A percentile compares a stretch with the other conserved stretches of the same genome.
Conservation (phyloP, 2,329 filamentous ascomycete genomes). For the Raffaelea ambrosiae region DNA sequence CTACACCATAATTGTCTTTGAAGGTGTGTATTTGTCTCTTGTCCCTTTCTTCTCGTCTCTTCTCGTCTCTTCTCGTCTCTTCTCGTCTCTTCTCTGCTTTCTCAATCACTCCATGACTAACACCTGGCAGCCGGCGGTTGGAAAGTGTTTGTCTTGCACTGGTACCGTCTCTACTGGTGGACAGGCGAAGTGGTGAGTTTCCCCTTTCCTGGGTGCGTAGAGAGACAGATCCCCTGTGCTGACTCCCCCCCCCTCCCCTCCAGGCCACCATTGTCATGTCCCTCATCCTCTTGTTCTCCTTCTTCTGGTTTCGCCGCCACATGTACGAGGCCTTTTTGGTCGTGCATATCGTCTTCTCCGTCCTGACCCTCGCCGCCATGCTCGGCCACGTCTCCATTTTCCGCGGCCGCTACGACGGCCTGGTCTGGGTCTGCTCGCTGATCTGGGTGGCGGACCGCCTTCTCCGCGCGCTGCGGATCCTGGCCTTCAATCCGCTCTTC, state of each 20-base stretch:
- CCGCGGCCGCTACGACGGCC: constrained; percentile 30
- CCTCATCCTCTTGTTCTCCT: constrained; percentile 34
- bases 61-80: neutral
- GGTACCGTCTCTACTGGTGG: constrained; percentile 9
- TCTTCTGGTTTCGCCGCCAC: constrained; percentile 41
- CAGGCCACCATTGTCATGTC: constrained; percentile 36
- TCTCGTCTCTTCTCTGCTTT: neutral
- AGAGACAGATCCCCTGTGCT: neutral
- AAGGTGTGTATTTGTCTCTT: no score
- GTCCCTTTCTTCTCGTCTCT: neutral
- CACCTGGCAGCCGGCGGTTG: neutral
- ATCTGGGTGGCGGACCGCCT: constrained; percentile 12
- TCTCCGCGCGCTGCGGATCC: constrained; percentile 30
- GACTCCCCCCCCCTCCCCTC: neutral
- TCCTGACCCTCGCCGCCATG: constrained; percentile 29
- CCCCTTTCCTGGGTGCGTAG: neutral
- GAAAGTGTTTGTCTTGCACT: neutral
- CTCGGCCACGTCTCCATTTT: constrained; percentile 30
- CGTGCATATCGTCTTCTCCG: constrained; percentile 30
- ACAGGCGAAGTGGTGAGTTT: constrained; percentile 10
- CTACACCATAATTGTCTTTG: constrained; percentile 38
- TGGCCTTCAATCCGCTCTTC: constrained; percentile 26
- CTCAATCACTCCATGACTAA: neutral
- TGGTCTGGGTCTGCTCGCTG: constrained; percentile 4
- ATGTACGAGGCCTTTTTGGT: constrained; percentile 44